phyloP scores from a whole-genome alignment of 176 grass and related monocot species.

The Tillandsia leiboldiana region DNA sequence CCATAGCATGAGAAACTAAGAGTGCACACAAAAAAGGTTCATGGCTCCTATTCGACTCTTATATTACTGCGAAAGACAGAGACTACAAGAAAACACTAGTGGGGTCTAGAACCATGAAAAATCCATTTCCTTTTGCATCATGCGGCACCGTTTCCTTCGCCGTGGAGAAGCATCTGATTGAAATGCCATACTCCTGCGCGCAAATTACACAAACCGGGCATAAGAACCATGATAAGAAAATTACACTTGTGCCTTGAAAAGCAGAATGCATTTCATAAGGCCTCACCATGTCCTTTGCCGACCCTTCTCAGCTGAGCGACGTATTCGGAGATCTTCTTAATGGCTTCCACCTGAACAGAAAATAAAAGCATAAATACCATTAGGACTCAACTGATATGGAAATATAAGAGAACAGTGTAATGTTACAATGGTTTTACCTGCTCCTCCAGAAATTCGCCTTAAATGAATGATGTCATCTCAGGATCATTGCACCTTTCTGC shows the following conservation, averaged over 20 bases:
- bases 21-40: too few species aligned
- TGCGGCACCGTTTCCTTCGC: slow-evolving; percentile 11
- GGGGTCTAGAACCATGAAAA: background rate
- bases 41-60: too few species aligned
- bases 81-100: background rate
- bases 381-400: background rate
- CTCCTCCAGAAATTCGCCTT: slow-evolving; percentile 70
- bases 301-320: slow-evolving; percentile 77
- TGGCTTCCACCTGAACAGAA: slow-evolving; percentile 54
- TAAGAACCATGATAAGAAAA: background rate
- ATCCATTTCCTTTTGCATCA: background rate
- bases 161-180: slow-evolving; percentile 65
- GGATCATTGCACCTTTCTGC: slow-evolving; percentile 62
- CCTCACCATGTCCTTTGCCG: slow-evolving; percentile 79
- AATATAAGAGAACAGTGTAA: background rate
- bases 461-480: slow-evolving; percentile 60
- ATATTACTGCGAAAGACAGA: too few species aligned
- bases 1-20: too few species aligned
- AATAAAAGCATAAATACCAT: background rate
- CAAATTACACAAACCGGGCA: slow-evolving; percentile 10
- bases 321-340: slow-evolving; percentile 79
- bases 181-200: slow-evolving; percentile 87
- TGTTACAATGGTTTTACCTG: slow-evolving; percentile 38
- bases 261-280: background rate
- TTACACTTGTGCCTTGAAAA: too few species aligned